Conservation (phyloP, 2,329 filamentous ascomycete genomes). For the Fusarium verrucosum region DNA sequence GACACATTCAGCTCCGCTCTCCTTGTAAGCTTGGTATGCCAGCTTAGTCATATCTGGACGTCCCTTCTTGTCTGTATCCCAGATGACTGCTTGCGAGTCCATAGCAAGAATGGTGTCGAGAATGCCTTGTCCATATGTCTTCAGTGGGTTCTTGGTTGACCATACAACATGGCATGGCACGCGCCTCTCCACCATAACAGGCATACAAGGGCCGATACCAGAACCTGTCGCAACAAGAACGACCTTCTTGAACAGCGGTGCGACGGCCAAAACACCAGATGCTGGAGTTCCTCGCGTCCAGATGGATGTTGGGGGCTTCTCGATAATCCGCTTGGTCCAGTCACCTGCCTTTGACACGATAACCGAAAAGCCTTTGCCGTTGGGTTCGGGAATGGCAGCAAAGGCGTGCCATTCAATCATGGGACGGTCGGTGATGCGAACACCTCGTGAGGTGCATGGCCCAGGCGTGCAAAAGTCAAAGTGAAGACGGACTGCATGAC, state of each 20-base stretch:
- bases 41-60: conserved; percentile 58
- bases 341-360: conserved; percentile 74
- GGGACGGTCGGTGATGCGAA: conserved; percentile 67
- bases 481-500: conserved; percentile 74
- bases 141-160: conserved; percentile 33
- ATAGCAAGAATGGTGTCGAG: conserved; percentile 26
- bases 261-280: conserved; percentile 53
- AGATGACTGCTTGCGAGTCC: conserved; percentile 38
- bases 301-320: conserved; percentile 63
- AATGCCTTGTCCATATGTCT: conserved; percentile 21
- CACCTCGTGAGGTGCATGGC: conserved; percentile 35
- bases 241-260: conserved; percentile 32
- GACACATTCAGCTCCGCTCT: conserved; percentile 68
- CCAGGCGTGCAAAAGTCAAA: conserved; percentile 65
- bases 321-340: conserved; percentile 71
- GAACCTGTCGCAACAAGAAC: conserved; percentile 35
- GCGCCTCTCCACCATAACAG: conserved; percentile 28
- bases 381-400: conserved; percentile 70
- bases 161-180: conserved; percentile 33
- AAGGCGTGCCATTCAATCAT: conserved; percentile 75
- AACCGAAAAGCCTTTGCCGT: conserved; percentile 64
- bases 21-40: conserved; percentile 59
- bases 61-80: conserved; percentile 66
- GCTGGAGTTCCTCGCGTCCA: conserved; percentile 71
- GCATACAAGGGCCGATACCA: conserved; percentile 33